These are phyloP conservation scores for Zalaria obscura DNA, from an alignment of 2,329 filamentous ascomycete species.

Conservation along the genomic window DNA sequence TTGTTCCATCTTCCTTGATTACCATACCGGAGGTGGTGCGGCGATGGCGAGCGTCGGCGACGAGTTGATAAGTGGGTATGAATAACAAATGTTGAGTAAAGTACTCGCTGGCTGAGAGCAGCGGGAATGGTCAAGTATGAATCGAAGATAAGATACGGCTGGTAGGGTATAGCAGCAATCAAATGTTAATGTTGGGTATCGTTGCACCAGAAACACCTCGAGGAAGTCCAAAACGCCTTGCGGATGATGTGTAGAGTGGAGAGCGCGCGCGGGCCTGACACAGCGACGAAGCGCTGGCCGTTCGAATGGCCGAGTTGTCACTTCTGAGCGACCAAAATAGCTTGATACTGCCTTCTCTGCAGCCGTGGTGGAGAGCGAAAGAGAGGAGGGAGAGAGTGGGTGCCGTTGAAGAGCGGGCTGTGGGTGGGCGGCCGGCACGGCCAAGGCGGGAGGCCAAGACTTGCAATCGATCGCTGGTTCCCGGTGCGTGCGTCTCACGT, in stretches of 20 bases:
- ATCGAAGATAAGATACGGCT: constrained; percentile 4
- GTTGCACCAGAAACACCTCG: constrained; percentile 6
- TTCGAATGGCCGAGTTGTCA: constrained; percentile 12
- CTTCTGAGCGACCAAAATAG: constrained; percentile 11
- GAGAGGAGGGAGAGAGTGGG: constrained; percentile 1
- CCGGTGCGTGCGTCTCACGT: no score
- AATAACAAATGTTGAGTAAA: constrained; percentile 5
- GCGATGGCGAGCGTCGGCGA: constrained; percentile 4
- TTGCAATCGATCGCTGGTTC: no score
- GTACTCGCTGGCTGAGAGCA: constrained; percentile 3
- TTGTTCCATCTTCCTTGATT: constrained; percentile 59
- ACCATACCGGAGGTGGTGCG: constrained; percentile 14
- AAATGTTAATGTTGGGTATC: constrained; percentile 7
- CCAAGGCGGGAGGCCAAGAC: not conserved
- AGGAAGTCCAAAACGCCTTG: constrained; percentile 1
- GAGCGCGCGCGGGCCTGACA: constrained; percentile 15
- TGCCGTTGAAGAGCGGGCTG: not conserved
- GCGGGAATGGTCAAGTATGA: constrained; percentile 1
- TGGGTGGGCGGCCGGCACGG: not conserved
- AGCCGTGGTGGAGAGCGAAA: constrained; percentile 8
- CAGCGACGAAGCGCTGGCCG: constrained; percentile 21
- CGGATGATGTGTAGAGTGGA: constrained; percentile 5
- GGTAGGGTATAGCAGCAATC: not conserved
- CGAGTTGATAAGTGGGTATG: not conserved
- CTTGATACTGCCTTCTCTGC: constrained; percentile 25